Conservation (phyloP, 331 rosid genomes). For the Prunus yedoensis region DNA sequence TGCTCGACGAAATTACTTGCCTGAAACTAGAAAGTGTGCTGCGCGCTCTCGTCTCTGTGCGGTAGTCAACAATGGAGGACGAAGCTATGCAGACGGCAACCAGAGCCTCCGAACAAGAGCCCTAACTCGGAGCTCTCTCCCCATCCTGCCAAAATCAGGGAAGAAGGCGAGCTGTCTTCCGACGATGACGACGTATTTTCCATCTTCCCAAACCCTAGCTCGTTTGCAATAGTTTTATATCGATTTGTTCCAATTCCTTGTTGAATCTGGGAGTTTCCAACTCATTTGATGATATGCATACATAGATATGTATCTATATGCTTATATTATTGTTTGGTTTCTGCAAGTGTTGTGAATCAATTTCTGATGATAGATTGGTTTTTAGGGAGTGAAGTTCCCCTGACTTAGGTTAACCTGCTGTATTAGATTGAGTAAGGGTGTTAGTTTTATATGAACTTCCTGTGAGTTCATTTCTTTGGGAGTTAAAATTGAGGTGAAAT, state of each 20-base stretch:
- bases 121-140: conserved; percentile 22
- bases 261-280: too few species aligned
- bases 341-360: too few species aligned
- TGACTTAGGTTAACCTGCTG: too few species aligned
- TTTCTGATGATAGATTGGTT: too few species aligned
- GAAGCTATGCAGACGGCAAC: conserved; percentile 24
- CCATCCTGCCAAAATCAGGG: conserved; percentile 46
- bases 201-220: conserved; percentile 31
- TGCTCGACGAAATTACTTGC: conserved; percentile 2
- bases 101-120: conserved; percentile 18
- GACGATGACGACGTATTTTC: conserved; percentile 47
- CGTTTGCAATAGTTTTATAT: not conserved
- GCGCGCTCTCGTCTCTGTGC: not conserved
- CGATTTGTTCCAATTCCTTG: not conserved
- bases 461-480: too few species aligned
- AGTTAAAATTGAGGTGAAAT: too few species aligned
- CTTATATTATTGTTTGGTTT: too few species aligned
- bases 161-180: conserved; percentile 90
- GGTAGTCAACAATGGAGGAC: conserved; percentile 17
- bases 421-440: too few species aligned
- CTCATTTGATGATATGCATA: too few species aligned
- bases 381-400: too few species aligned
- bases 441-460: too few species aligned
- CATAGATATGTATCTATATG: too few species aligned
- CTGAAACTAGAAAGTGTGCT: not conserved